A percentile compares a stretch with the other conserved stretches of the same genome.
phyloP scores from a whole-genome alignment of 768 basidiomycete species.

The Trametes sanguinea region DNA sequence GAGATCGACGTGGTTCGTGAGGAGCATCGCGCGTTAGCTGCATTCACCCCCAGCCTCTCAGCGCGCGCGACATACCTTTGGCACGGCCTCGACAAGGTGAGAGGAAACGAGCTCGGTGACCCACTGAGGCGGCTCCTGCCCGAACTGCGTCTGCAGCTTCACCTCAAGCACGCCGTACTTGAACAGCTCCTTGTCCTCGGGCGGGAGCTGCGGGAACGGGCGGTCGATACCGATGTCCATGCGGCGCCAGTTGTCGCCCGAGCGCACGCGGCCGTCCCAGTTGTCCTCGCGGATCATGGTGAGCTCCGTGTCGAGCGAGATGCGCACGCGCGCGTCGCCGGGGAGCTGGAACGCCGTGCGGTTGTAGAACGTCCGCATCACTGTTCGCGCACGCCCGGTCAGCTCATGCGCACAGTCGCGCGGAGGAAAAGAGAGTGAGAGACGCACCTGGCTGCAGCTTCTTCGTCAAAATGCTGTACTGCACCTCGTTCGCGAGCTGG shows the following conservation, averaged over 20 bases:
- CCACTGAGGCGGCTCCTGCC: slow-evolving; percentile 96
- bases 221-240: slow-evolving; percentile 91
- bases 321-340: slow-evolving; percentile 97
- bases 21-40: slow-evolving; percentile 86
- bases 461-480: slow-evolving; percentile 84
- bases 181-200: slow-evolving; percentile 90
- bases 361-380: slow-evolving; percentile 97
- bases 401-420: not conserved
- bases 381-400: slow-evolving; percentile 43
- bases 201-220: slow-evolving; percentile 76
- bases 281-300: slow-evolving; percentile 95
- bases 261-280: slow-evolving; percentile 82
- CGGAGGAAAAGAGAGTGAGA: not conserved
- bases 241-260: slow-evolving; percentile 90
- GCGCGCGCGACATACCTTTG: slow-evolving; percentile 64
- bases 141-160: slow-evolving; percentile 94
- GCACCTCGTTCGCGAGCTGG: slow-evolving; percentile 95
- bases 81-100: slow-evolving; percentile 92
- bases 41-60: too few species aligned
- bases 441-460: slow-evolving; percentile 77
- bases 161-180: slow-evolving; percentile 98
- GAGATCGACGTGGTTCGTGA: slow-evolving; percentile 91
- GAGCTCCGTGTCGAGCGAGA: slow-evolving; percentile 96
- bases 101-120: slow-evolving; percentile 94
- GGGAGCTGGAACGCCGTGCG: slow-evolving; percentile 99